A percentile compares a stretch with the other conserved stretches of the same genome.
Evolutionary conservation across 2,329 filamentous ascomycete genomes (phyloP).

Genomic region (Pseudogymnoascus sp.): DNA sequence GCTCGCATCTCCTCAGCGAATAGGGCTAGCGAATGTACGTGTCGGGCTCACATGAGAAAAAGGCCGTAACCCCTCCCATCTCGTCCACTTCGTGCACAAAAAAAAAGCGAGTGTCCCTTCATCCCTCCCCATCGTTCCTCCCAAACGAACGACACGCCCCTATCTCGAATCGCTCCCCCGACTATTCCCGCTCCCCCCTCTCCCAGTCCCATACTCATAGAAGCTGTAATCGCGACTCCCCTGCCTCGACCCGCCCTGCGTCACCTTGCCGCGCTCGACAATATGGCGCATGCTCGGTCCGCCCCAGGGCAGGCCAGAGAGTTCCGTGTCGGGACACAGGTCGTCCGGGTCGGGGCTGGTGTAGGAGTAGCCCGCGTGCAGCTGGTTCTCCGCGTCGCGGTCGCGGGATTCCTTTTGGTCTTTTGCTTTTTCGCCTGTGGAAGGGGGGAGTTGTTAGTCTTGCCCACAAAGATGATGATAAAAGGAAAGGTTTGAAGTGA

Average conservation of each 20-base stretch:
- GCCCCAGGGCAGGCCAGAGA: conserved; percentile 65
- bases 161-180: conserved; percentile 21
- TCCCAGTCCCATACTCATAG: conserved; percentile 24
- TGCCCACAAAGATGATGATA: neutral
- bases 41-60: neutral
- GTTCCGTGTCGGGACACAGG: conserved; percentile 42
- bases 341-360: conserved; percentile 50
- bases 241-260: conserved; percentile 28
- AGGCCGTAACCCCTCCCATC: neutral
- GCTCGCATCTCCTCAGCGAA: neutral
- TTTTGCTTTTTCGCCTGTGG: conserved; percentile 58
- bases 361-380: conserved; percentile 57
- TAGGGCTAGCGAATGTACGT: neutral
- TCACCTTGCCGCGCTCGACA: conserved; percentile 35
- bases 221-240: conserved; percentile 18
- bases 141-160: neutral
- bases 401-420: conserved; percentile 59
- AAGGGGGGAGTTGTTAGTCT: neutral
- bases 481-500: neutral
- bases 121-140: neutral
- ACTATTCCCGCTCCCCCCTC: conserved; percentile 18
- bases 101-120: neutral
- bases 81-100: neutral
- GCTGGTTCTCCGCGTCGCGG: conserved; percentile 53
- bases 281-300: conserved; percentile 52